Base-by-base conservation (phyloP, 768 basidiomycete genomes). In the Piloderma croceum region DNA sequence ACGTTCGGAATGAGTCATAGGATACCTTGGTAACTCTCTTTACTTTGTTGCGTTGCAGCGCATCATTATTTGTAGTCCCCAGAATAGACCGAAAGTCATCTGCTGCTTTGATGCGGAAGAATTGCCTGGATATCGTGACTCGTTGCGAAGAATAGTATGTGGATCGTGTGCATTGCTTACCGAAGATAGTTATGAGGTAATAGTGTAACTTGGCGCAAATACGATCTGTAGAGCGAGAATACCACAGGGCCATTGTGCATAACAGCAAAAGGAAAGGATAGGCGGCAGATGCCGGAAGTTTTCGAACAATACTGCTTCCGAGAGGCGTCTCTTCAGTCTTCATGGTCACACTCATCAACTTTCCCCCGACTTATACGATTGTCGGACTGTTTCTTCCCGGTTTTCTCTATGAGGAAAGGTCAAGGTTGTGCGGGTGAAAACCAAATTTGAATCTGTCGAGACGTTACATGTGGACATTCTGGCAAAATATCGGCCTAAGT, bases 101-200 rank as follows among this genome's bases (percentile, higher is more conserved):
- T 22, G 63, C 64, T 19, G 68, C 69, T 49, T 78, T 79, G 38
- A 83, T 53, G 44, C 67, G 71, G 59, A 77, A 87, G 57, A 86
- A 85, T 36, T 72, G 72, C 21, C 84, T 86, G 52, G 3, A 25
- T 24, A 3, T 9, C 1, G 31, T 52, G 23, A 49, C 47, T 34
- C 36, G 25, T 34, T 10, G 6, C 18, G 19, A 7, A 12, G 17
- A 18, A 19, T 3, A 2, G 9, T 12, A 18, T 6, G 15, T 21
- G 12, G 24, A 51, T 45, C 25, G 18, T 22, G 34, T n/a, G n/a
- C n/a, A n/a, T 15, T 29, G 9, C 53, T 4, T 46, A 74, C 73
- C 73, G 70, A 42, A 75, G 65, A 53, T 75, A 68, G 11, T 48
- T 41, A 39, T 71, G 67, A 7, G 73, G 73, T 27, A 75, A 62